These are phyloP conservation scores for Alternaria brassicae DNA, from an alignment of 2,329 filamentous ascomycete species.

Conservation along the genomic window DNA sequence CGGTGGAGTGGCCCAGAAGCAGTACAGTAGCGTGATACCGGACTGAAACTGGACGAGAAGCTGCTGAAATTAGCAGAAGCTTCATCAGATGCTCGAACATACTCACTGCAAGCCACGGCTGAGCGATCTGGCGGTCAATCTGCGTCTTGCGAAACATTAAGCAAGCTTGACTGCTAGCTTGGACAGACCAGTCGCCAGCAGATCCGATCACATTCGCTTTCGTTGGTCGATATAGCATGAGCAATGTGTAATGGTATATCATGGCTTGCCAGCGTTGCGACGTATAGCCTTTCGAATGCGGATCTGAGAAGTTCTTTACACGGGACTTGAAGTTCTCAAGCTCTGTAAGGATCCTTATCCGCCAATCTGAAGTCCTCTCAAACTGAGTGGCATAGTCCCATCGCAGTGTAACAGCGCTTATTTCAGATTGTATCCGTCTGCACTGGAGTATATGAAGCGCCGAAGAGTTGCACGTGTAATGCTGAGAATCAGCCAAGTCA, in stretches of 20 bases:
- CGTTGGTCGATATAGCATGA: constrained; percentile 27
- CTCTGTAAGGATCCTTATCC: constrained; percentile 24
- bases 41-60: constrained; percentile 42
- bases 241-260: constrained; percentile 30
- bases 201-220: constrained; percentile 22
- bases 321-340: constrained; percentile 25
- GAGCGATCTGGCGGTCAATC: constrained; percentile 29
- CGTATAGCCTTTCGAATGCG: constrained; percentile 28
- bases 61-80: constrained; percentile 10
- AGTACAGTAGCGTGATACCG: constrained; percentile 48
- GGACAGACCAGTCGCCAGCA: constrained; percentile 29
- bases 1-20: constrained; percentile 48
- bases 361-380: constrained; percentile 24
- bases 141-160: constrained; percentile 29
- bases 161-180: constrained; percentile 29
- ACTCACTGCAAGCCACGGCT: constrained; percentile 31
- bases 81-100: background rate
- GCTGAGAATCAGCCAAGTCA: constrained; percentile 17
- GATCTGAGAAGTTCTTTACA: constrained; percentile 26
- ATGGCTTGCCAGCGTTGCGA: constrained; percentile 30
- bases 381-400: constrained; percentile 21
- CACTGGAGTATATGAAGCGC: constrained; percentile 29
- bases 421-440: constrained; percentile 29
- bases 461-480: constrained; percentile 24
- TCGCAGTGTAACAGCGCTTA: constrained; percentile 23